phyloP scores from a whole-genome alignment of 1,284 basidiomycete species.

The Marasmius oreades region DNA sequence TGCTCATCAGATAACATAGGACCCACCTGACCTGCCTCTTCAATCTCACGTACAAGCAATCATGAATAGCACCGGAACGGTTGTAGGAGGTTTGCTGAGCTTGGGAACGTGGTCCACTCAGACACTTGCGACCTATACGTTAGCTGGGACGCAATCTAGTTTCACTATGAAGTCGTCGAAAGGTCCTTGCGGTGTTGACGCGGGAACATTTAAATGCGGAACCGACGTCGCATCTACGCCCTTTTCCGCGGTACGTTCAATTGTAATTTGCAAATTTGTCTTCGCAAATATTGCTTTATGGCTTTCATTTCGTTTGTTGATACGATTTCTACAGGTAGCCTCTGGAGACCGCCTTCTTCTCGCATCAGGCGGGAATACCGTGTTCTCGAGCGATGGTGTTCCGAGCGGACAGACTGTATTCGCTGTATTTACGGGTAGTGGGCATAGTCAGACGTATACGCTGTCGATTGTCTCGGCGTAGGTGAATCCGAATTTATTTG shows the following conservation, averaged over 20 bases:
- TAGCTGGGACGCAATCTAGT: constrained; percentile 34
- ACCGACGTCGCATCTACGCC: constrained; percentile 40
- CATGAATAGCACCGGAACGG: constrained; percentile 22
- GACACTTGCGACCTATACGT: constrained; percentile 42
- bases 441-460: constrained; percentile 40
- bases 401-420: constrained; percentile 54
- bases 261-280: not conserved
- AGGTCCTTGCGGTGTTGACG: constrained; percentile 43
- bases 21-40: too few relatives aligned
- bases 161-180: constrained; percentile 53
- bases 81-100: constrained; percentile 42
- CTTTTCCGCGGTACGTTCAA: constrained; percentile 47
- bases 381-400: constrained; percentile 45
- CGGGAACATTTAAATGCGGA: constrained; percentile 41
- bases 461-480: constrained; percentile 32
- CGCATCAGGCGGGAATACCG: constrained; percentile 47
- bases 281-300: constrained; percentile 1
- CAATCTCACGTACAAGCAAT: constrained; percentile 42
- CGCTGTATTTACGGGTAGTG: constrained; percentile 46
- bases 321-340: constrained; percentile 31
- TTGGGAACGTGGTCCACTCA: constrained; percentile 50
- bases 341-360: constrained; percentile 47
- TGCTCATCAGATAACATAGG: too few relatives aligned
- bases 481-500: too few relatives aligned
- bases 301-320: too few relatives aligned